These are phyloP conservation scores for Penicillium sp. DNA, from an alignment of 2,329 filamentous ascomycete species.

Conservation along the genomic window DNA sequence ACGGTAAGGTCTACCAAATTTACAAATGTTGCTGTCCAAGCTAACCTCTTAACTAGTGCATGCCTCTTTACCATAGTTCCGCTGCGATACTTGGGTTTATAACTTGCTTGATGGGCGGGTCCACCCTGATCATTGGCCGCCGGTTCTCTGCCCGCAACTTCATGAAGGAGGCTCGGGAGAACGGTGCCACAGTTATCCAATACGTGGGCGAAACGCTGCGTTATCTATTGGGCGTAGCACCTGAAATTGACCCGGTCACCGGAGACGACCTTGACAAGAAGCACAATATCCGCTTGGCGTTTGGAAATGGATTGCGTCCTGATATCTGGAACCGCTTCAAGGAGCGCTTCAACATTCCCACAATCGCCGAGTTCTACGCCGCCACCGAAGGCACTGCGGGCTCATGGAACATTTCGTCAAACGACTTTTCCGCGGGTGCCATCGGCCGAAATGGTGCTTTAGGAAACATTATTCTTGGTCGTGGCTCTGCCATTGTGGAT, in stretches of 20 bases:
- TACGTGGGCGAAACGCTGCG: slow-evolving; percentile 87
- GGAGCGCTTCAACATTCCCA: slow-evolving; percentile 70
- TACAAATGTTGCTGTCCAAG: neutral
- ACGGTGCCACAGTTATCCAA: slow-evolving; percentile 71
- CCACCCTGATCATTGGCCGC: slow-evolving; percentile 68
- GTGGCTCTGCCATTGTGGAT: slow-evolving; percentile 58
- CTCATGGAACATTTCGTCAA: slow-evolving; percentile 70
- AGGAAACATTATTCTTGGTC: slow-evolving; percentile 53
- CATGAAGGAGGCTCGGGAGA: slow-evolving; percentile 71
- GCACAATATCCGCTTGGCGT: slow-evolving; percentile 70
- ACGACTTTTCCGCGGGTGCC: slow-evolving; percentile 71
- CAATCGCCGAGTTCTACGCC: slow-evolving; percentile 77
- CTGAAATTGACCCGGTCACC: slow-evolving; percentile 60
- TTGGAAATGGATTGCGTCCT: slow-evolving; percentile 81
- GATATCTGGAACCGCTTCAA: slow-evolving; percentile 85
- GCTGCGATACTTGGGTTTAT: slow-evolving; percentile 68
- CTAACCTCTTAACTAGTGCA: slow-evolving; percentile 53
- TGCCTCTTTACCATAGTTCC: slow-evolving; percentile 87
- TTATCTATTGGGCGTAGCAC: slow-evolving; percentile 68
- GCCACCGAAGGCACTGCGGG: slow-evolving; percentile 69
- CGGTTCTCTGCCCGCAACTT: slow-evolving; percentile 76
- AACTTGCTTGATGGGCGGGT: slow-evolving; percentile 58
- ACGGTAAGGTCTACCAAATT: slow-evolving; percentile 52
- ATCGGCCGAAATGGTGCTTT: slow-evolving; percentile 71
- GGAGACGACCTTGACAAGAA: slow-evolving; percentile 68